phyloP scores from a whole-genome alignment of 2,329 filamentous ascomycete genomes.

The Chrysoporthe austroafricana region DNA sequence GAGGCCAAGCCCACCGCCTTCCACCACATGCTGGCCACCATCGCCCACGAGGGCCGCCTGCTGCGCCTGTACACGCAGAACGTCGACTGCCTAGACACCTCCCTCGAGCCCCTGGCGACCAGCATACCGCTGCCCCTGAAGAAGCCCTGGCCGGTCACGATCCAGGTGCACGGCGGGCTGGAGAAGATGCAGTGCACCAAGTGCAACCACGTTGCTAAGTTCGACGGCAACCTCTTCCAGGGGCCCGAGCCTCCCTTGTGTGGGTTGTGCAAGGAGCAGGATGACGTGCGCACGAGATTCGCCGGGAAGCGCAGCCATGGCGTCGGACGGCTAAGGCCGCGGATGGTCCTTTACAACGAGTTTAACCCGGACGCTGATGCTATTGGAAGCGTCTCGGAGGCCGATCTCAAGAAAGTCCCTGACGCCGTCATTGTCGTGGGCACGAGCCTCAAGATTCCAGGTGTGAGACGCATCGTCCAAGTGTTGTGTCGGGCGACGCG shows the following conservation, averaged over 20 bases:
- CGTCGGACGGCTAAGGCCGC: slow-evolving; percentile 83
- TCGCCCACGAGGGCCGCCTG: slow-evolving; percentile 84
- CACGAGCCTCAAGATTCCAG: slow-evolving; percentile 93
- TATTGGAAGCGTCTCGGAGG: slow-evolving; percentile 86
- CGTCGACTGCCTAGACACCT: slow-evolving; percentile 91
- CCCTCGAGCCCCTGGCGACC: slow-evolving; percentile 78
- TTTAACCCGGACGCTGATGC: slow-evolving; percentile 95
- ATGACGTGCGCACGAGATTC: slow-evolving; percentile 73
- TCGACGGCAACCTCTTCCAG: slow-evolving; percentile 79
- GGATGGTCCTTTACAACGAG: slow-evolving; percentile 97
- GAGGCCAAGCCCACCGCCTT: slow-evolving; percentile 83
- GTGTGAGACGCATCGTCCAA: slow-evolving; percentile 84
- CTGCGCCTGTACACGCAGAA: slow-evolving; percentile 95
- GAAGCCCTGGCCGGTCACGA: slow-evolving; percentile 88
- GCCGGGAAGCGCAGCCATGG: slow-evolving; percentile 92
- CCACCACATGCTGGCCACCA: slow-evolving; percentile 88
- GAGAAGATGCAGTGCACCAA: slow-evolving; percentile 98
- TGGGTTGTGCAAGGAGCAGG: slow-evolving; percentile 71
- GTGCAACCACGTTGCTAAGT: slow-evolving; percentile 75
- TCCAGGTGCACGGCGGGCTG: slow-evolving; percentile 91
- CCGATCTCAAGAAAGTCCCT: slow-evolving; percentile 82
- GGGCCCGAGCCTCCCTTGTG: slow-evolving; percentile 85
- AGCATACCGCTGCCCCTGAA: slow-evolving; percentile 79
- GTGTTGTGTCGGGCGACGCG: slow-evolving; percentile 90
- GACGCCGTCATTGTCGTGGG: slow-evolving; percentile 95